These are phyloP conservation scores for Groenewaldozyma salmanticensis DNA, from an alignment of 805 yeast genomes.

Conservation along the genomic window DNA sequence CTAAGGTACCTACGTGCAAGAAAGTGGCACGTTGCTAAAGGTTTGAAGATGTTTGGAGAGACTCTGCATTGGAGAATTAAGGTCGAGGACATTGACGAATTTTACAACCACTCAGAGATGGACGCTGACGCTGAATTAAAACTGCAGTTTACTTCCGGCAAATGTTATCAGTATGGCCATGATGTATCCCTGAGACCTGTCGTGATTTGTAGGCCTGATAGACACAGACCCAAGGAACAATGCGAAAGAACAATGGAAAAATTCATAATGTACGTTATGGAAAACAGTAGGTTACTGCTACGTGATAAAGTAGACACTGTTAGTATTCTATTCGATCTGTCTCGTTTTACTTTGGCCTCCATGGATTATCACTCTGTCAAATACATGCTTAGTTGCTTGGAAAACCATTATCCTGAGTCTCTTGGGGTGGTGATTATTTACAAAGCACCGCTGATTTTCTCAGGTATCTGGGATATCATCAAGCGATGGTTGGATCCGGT, in stretches of 20 bases:
- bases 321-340: constrained; percentile 75
- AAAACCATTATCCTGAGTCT: constrained; percentile 94
- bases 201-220: constrained; percentile 68
- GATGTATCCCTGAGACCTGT: constrained; percentile 72
- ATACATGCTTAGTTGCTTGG: constrained; percentile 80
- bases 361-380: constrained; percentile 92
- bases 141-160: constrained; percentile 51
- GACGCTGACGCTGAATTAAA: constrained; percentile 35
- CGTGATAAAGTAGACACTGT: constrained; percentile 71
- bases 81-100: constrained; percentile 49
- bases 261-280: constrained; percentile 69
- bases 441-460: constrained; percentile 95
- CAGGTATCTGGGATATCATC: constrained; percentile 87
- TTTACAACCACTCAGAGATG: constrained; percentile 66
- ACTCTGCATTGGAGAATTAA: constrained; percentile 68
- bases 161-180: constrained; percentile 64
- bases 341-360: constrained; percentile 78
- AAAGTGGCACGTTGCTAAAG: constrained; percentile 66
- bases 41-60: constrained; percentile 60
- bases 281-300: constrained; percentile 66
- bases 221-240: constrained; percentile 63
- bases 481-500: constrained; percentile 95
- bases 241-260: constrained; percentile 61
- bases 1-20: constrained; percentile 79
- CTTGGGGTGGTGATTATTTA: constrained; percentile 77